Evolutionary conservation across 228 moss, liverwort and hornwort species (phyloP), one percentile per base, ranked within the genome.

Genomic region (Sphagnum fallax): DNA sequence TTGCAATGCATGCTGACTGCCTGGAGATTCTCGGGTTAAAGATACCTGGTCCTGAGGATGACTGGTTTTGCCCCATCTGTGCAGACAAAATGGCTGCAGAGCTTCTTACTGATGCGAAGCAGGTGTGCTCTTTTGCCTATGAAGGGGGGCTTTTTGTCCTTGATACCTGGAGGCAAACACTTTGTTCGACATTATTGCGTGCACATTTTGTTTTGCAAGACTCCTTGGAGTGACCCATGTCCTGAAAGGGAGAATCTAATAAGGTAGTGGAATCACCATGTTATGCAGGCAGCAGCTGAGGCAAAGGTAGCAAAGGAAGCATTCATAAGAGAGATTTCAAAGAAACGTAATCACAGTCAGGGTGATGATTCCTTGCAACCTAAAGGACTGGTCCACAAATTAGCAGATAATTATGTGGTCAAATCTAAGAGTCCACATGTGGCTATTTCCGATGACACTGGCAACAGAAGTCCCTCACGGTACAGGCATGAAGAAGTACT

Each of bases 11-110:
- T 48, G 4, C 10, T 32, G 16, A 32, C 47, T 68, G 57, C 57
- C 48, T 68, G 16, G 13, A 58, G 68, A 53, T 48, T 18, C 8
- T 68, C 4, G 48, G 16, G 18, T 55, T 68, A n/a, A 48, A 16
- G 58, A 13, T 57, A 47, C 58, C 68, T 53, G 13, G 15, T 15
- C 11, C 11, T 58, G 10, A 55, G 48, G 11, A 68, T 0, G 55
- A 68, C 12, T 68, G 68, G 68, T 68, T 16, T 48, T 68, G 57
- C 68, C 68, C 68, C 14, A 48, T 68, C 10, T 68, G 68, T n/a
- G 53, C 6, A 48, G 68, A 58, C 16, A 68, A 57, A 48, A 48
- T 53, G 68, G 68, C 68, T 6, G n/a, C 10, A 12, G 32, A 53
- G 48, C 58, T 55, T 53, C 55, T 57, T 55, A 32, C 47, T 13